Percentiles rank a stretch among this genome's conserved stretches.
Conservation (phyloP, 768 basidiomycete genomes). For the Phallus indusiatus region DNA sequence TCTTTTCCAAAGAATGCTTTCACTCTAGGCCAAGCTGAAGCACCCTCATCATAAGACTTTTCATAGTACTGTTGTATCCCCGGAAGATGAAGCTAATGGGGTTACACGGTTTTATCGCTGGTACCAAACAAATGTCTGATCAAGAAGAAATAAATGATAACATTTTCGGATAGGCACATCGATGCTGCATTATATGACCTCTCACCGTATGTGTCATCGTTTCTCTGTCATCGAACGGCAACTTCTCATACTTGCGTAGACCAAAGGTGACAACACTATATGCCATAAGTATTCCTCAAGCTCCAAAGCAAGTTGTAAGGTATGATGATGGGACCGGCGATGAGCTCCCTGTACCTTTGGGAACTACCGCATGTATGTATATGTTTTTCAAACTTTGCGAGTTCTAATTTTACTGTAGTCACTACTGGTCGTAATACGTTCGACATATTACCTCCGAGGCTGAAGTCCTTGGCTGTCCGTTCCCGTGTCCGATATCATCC, state of each 20-base stretch:
- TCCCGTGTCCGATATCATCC: constrained; percentile 70
- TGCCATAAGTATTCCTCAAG: constrained; percentile 62
- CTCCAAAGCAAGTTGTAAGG: constrained; percentile 49
- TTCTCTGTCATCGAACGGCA: neutral
- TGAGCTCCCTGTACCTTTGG: constrained; percentile 71
- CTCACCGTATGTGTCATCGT: constrained; percentile 38
- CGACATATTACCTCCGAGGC: constrained; percentile 55
- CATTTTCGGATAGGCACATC: constrained; percentile 44
- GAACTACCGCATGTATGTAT: constrained; percentile 74
- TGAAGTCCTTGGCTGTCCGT: constrained; percentile 76
- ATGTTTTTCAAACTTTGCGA: neutral
- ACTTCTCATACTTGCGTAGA: constrained; percentile 6
- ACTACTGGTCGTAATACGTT: constrained; percentile 73
- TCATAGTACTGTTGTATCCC: constrained; percentile 69
- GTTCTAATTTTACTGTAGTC: constrained; percentile 18
- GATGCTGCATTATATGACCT: constrained; percentile 78
- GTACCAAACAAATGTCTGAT: constrained; percentile 21
- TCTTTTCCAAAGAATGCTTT: neutral
- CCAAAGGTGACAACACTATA: constrained; percentile 84
- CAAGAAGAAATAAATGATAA: neutral
- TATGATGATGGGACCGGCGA: constrained; percentile 88
- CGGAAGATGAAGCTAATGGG: constrained; percentile 69
- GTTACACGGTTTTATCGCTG: constrained; percentile 84
- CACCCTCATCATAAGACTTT: constrained; percentile 83
- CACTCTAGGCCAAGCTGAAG: constrained; percentile 56